phyloP scores from a whole-genome alignment of 202 grass and related monocot genomes.

The Zizania palustris region DNA sequence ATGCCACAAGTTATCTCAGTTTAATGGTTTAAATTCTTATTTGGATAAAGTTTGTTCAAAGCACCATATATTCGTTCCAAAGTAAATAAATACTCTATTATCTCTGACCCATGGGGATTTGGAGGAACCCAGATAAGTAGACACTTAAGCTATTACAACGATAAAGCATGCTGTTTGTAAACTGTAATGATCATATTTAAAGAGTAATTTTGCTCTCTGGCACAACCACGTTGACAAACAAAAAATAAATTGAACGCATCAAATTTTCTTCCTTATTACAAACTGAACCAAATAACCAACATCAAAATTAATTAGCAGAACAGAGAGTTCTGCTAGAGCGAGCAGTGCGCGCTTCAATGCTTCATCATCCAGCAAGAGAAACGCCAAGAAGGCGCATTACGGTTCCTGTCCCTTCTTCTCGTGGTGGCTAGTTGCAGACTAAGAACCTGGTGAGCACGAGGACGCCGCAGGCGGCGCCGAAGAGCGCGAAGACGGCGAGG shows the following conservation, averaged over 20 bases:
- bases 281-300: neutral
- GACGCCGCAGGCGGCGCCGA: slow-evolving; percentile 57
- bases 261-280: slow-evolving; percentile 20
- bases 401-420: neutral
- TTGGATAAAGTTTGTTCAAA: too few species aligned
- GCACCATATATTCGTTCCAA: too few species aligned
- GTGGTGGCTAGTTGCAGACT: slow-evolving; percentile 52
- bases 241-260: neutral
- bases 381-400: slow-evolving; percentile 15
- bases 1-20: too few species aligned
- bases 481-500: slow-evolving; percentile 58
- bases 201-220: too few species aligned
- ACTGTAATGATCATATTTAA: too few species aligned
- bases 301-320: slow-evolving; percentile 52
- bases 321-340: slow-evolving; percentile 45
- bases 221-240: neutral
- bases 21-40: too few species aligned
- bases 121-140: too few species aligned
- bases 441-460: slow-evolving; percentile 77
- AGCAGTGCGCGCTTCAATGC: neutral
- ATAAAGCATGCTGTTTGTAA: too few species aligned
- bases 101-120: too few species aligned
- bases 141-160: too few species aligned
- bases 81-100: too few species aligned
- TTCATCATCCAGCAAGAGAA: slow-evolving; percentile 17